Conservation (phyloP, 2,329 filamentous ascomycete species). For the Emmonsiellopsis sp. region DNA sequence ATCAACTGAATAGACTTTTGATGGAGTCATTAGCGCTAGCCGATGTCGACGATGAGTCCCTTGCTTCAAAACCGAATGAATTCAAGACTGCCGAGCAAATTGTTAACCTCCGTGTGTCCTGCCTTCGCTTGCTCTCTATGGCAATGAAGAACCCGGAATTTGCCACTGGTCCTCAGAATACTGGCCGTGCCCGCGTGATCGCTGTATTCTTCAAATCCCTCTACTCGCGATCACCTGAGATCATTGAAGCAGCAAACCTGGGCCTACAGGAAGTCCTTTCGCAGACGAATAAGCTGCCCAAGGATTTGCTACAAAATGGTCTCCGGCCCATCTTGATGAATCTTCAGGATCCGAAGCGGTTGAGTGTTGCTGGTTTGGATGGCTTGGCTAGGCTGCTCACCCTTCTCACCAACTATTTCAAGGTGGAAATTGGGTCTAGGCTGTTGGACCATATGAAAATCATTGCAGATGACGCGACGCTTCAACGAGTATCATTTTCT, state of each 20-base stretch:
- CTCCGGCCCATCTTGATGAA: conserved; percentile 93
- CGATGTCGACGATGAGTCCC: conserved; percentile 85
- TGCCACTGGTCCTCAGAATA: conserved; percentile 61
- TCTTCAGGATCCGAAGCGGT: conserved; percentile 81
- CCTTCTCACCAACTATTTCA: conserved; percentile 95
- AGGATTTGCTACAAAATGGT: conserved; percentile 89
- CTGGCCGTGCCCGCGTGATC: conserved; percentile 61
- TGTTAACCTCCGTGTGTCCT: conserved; percentile 81
- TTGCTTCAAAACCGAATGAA: conserved; percentile 87
- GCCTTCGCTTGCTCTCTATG: conserved; percentile 83
- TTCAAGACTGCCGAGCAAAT: conserved; percentile 95
- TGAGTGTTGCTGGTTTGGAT: conserved; percentile 82
- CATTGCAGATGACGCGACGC: conserved; percentile 67
- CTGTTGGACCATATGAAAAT: conserved; percentile 90
- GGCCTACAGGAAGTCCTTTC: conserved; percentile 80
- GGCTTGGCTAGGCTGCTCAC: conserved; percentile 83
- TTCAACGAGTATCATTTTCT: conserved; percentile 89
- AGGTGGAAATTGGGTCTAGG: conserved; percentile 89
- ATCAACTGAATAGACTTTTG: conserved; percentile 78
- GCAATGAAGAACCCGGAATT: conserved; percentile 93
- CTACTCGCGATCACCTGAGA: conserved; percentile 85
- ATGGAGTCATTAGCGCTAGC: conserved; percentile 90
- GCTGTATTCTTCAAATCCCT: conserved; percentile 96
- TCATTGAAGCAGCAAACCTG: conserved; percentile 87
- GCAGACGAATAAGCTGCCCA: conserved; percentile 84